These are phyloP conservation scores for Orbilia blumenaviensis DNA, from an alignment of 2,329 filamentous ascomycete genomes.

Conservation along the genomic window DNA sequence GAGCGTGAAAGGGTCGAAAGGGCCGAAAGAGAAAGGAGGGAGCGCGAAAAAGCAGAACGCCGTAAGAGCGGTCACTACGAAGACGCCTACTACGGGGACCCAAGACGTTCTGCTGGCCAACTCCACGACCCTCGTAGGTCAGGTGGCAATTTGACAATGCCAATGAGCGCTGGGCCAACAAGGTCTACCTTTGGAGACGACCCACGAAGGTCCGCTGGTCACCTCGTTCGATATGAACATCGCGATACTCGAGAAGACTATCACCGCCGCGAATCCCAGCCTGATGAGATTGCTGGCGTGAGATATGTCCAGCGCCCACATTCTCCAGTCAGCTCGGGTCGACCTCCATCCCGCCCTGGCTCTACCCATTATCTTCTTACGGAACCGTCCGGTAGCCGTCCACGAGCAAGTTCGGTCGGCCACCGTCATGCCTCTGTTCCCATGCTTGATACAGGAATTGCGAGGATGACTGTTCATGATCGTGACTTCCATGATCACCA, in stretches of 20 bases:
- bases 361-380: constrained; percentile 33
- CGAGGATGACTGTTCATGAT: constrained; percentile 29
- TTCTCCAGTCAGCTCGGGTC: constrained; percentile 36
- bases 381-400: constrained; percentile 14
- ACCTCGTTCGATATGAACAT: constrained; percentile 46
- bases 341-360: constrained; percentile 16
- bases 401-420: constrained; percentile 43
- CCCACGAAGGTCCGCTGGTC: constrained; percentile 39
- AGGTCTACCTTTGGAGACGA: constrained; percentile 24
- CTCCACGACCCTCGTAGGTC: constrained; percentile 39
- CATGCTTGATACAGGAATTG: constrained; percentile 32
- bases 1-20: constrained; percentile 2
- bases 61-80: constrained; percentile 39
- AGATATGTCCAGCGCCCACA: constrained; percentile 49
- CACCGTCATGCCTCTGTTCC: constrained; percentile 4
- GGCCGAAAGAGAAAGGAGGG: constrained; percentile 17
- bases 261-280: constrained; percentile 27
- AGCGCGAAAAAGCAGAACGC: constrained; percentile 35
- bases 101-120: constrained; percentile 44
- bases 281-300: constrained; percentile 40
- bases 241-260: constrained; percentile 18
- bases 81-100: constrained; percentile 33
- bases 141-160: constrained; percentile 17
- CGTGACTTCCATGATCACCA: constrained; percentile 5
- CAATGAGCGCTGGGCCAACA: constrained; percentile 2